phyloP scores from a whole-genome alignment of 805 yeast genomes.

The Metschnikowia continentalis region DNA sequence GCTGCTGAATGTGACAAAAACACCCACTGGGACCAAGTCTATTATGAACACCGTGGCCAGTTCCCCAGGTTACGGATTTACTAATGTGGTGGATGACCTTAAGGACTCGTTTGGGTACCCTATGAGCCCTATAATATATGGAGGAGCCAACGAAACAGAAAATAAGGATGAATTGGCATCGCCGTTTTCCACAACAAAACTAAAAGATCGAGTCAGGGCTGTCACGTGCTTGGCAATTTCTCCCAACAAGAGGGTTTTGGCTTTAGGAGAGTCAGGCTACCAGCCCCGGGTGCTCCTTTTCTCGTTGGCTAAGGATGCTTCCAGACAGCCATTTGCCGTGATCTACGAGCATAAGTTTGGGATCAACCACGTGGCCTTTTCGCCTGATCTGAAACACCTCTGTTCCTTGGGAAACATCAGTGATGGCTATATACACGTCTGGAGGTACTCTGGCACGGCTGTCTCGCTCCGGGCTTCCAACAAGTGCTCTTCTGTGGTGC shows the following conservation, averaged over 20 bases:
- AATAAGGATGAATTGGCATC: not conserved
- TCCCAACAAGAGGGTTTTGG: slow-evolving; percentile 49
- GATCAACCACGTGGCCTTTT: slow-evolving; percentile 49
- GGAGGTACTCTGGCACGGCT: slow-evolving; percentile 38
- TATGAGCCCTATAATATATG: slow-evolving; percentile 9
- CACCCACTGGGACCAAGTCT: no score
- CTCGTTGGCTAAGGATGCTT: slow-evolving; percentile 50
- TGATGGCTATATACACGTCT: slow-evolving; percentile 64
- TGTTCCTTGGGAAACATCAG: slow-evolving; percentile 64
- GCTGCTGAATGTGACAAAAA: no score
- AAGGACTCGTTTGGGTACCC: slow-evolving; percentile 37
- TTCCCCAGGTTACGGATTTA: no score
- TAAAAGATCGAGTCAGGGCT: slow-evolving; percentile 44
- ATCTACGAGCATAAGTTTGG: slow-evolving; percentile 67
- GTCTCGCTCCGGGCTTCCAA: slow-evolving; percentile 45
- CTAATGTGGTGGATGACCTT: not conserved
- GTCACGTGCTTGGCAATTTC: slow-evolving; percentile 58
- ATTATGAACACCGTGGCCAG: no score
- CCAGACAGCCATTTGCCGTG: slow-evolving; percentile 46
- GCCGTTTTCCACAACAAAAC: slow-evolving; percentile 11
- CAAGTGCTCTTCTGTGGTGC: slow-evolving; percentile 57
- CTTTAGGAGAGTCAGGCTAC: slow-evolving; percentile 70
- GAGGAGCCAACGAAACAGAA: slow-evolving; percentile 8
- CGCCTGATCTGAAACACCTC: slow-evolving; percentile 52
- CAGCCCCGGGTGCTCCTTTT: slow-evolving; percentile 61